Conservation (phyloP, 2,329 filamentous ascomycete species). For the Lomentospora prolificans region DNA sequence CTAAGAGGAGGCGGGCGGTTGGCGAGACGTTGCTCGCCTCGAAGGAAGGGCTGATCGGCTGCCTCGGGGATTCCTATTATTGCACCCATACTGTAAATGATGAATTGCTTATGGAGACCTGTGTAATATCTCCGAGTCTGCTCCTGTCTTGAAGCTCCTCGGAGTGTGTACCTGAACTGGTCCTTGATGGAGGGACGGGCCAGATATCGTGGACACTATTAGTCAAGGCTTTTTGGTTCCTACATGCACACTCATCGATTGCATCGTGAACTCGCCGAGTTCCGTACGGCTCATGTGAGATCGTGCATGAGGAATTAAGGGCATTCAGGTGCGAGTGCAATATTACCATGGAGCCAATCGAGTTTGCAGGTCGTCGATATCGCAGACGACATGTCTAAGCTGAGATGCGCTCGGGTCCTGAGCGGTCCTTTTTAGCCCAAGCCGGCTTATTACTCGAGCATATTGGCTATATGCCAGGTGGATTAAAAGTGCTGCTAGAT, state of each 20-base stretch:
- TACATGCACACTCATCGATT: not conserved
- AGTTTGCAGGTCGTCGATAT: no score
- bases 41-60: not conserved
- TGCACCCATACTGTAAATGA: no score
- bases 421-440: not conserved
- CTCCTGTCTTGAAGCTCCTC: no score
- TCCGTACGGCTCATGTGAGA: not conserved
- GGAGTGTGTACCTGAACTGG: no score
- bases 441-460: not conserved
- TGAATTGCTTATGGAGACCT: not conserved
- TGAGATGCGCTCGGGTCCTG: not conserved
- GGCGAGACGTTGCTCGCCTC: not conserved
- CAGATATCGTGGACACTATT: no score
- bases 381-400: no score
- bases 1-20: no score
- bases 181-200: no score
- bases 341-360: not conserved
- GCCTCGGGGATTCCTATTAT: not conserved
- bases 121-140: no score
- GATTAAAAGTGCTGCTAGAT: not conserved
- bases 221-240: no score
- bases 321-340: not conserved
- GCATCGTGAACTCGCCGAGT: not conserved
- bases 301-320: not conserved
- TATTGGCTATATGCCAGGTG: slow-evolving; percentile 1